Evolutionary conservation across 2,329 filamentous ascomycete species (phyloP), one percentile per base, ranked within the genome.

Genomic region (Diaporthe sp.): DNA sequence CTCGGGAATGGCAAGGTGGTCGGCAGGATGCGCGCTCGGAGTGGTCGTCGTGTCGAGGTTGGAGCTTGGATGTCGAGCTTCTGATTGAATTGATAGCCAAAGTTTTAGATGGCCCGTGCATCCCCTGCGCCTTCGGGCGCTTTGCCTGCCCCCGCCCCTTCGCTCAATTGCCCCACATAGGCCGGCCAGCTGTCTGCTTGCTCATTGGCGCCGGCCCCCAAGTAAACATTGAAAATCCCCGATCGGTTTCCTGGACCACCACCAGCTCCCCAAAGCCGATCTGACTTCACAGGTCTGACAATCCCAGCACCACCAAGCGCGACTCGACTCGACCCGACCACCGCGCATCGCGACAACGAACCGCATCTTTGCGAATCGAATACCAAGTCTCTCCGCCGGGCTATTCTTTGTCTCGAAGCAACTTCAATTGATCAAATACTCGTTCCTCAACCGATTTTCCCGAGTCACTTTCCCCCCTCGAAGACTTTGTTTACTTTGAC

Each of bases 101-200:
- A 76, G 57, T 71, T 76, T 74, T 72, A 57, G 75, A 49, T 49
- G 75, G 75, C 39, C 72, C 73, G 75, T 76, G 75, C 75, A 42
- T 22, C 2, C 55, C 31, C 12, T 59, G 55, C 9, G 6, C 4
- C 19, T 42, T 9, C 28, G 61, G 25, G 28, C 28, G 10, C 13
- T 46, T 28, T 62, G 59, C 39, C 59, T 62, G 59, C 39, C 61
- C 28, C 61, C 42, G 22, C 19, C 42, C 39, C 15, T 44, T 42
- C 17, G 25, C 61, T 31, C 9, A 17, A 31, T 9, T 65, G 46
- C 31, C 62, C 62, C 62, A n/a, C 57, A 34, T 9, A 12, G 17
- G 19, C 28, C 13, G 12, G 46, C 46, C 46, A 37, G 62, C 19
- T 15, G 10, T 12, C 34, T 17, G 34, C 12, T 46, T 12, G 15